These are phyloP conservation scores for Graphilbum ipis-grandicollis DNA, from an alignment of 2,329 filamentous ascomycete genomes.

Conservation along the genomic window DNA sequence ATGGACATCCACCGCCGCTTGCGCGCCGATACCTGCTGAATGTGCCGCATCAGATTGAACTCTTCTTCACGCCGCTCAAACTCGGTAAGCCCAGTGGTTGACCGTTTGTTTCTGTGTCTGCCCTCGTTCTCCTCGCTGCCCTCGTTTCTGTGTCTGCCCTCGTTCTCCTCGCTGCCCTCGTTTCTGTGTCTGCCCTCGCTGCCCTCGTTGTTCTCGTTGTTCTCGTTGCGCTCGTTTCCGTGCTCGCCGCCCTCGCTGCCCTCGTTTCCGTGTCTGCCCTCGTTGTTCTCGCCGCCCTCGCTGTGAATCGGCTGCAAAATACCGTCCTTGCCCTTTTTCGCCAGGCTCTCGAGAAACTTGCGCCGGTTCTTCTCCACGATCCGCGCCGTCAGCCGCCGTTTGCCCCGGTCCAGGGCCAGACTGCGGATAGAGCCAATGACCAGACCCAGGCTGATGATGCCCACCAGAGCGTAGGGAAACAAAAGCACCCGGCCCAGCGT, in stretches of 20 bases:
- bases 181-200: neutral
- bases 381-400: conserved; percentile 33
- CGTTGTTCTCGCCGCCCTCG: too few relatives aligned
- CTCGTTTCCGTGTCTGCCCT: neutral
- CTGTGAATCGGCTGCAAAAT: conserved; percentile 30
- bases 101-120: neutral
- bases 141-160: neutral
- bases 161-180: neutral
- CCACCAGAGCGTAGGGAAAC: conserved; percentile 69
- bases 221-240: neutral
- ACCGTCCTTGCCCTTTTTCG: conserved; percentile 24
- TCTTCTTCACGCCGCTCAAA: conserved; percentile 48
- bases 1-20: conserved; percentile 63
- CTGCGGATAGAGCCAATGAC: conserved; percentile 24
- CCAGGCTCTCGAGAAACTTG: conserved; percentile 25
- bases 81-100: conserved; percentile 20
- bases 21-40: conserved; percentile 47
- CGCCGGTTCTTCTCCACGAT: conserved; percentile 43
- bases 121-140: neutral
- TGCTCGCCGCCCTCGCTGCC: too few relatives aligned
- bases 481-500: conserved; percentile 51
- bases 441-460: conserved; percentile 51
- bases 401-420: conserved; percentile 40
- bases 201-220: neutral
- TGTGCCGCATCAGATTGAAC: conserved; percentile 66